These are phyloP conservation scores for Apophysomyces ossiformis DNA, from an alignment of 371 early-diverging fungal genomes.

Conservation along the genomic window DNA sequence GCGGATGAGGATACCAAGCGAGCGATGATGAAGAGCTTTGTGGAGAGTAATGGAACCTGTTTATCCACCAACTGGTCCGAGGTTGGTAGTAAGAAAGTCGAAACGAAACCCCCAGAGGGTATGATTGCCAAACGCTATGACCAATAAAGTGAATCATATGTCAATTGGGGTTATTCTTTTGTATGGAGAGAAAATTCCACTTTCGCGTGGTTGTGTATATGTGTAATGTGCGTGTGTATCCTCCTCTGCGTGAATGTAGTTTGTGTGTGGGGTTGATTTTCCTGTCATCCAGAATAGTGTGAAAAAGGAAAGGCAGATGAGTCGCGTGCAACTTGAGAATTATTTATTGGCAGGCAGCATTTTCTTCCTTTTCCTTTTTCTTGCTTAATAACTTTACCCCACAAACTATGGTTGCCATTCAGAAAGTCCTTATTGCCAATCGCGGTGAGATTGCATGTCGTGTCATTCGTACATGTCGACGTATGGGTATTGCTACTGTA, in stretches of 20 bases:
- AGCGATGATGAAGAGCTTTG: conserved; percentile 98
- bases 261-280: not conserved
- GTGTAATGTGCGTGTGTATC: not conserved
- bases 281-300: not conserved
- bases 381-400: not conserved
- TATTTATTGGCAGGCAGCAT: not conserved
- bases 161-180: not conserved
- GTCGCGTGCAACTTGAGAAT: not conserved
- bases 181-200: not conserved
- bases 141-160: not conserved
- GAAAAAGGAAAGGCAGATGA: not conserved
- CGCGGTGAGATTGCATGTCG: conserved; percentile 97
- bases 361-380: conserved; percentile 4
- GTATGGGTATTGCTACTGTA: conserved; percentile 88
- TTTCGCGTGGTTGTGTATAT: not conserved
- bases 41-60: conserved; percentile 94
- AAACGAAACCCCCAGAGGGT: conserved; percentile 91
- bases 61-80: conserved; percentile 97
- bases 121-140: conserved; percentile 71
- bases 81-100: conserved; percentile 82
- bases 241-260: too few species aligned
- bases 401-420: conserved; percentile 49
- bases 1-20: conserved; percentile 90
- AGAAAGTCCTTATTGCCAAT: conserved; percentile 96
- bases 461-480: conserved; percentile 85